These are phyloP conservation scores for Sesbania bispinosa DNA, from an alignment of 306 rosid genomes.

Conservation along the genomic window DNA sequence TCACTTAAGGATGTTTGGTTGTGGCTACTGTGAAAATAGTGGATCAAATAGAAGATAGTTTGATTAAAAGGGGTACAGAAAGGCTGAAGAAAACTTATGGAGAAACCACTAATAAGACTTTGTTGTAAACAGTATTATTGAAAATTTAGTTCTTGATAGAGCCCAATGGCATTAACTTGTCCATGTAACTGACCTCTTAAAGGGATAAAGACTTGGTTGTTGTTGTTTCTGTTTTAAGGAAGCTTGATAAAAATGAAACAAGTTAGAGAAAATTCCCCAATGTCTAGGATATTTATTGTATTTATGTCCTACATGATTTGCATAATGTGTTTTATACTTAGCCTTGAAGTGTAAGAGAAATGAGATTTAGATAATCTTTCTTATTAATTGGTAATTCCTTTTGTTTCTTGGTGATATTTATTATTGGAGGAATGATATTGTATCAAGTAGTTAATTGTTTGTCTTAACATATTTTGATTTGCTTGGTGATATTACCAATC, in stretches of 20 bases:
- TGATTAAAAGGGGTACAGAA: background rate
- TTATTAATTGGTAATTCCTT: background rate
- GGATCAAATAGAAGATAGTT: background rate
- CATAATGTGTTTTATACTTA: background rate
- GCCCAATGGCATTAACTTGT: background rate
- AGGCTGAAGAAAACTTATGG: background rate
- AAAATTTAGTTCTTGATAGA: background rate
- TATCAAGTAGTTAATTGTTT: background rate
- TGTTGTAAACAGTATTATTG: background rate
- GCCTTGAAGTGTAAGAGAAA: background rate
- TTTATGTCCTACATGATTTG: background rate
- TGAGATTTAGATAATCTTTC: background rate
- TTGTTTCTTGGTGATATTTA: slow-evolving; percentile 4
- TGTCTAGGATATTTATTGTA: background rate
- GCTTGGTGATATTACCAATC: background rate
- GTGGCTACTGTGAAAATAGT: background rate
- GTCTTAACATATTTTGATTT: background rate
- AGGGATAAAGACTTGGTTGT: background rate
- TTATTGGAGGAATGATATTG: background rate
- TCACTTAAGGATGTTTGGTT: background rate
- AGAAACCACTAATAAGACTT: background rate
- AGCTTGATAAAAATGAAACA: background rate
- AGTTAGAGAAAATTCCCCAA: background rate
- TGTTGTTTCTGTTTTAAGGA: background rate
- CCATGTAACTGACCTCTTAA: background rate